Base-by-base conservation (phyloP, 2,329 filamentous ascomycete species). In the Apiospora arundinis region DNA sequence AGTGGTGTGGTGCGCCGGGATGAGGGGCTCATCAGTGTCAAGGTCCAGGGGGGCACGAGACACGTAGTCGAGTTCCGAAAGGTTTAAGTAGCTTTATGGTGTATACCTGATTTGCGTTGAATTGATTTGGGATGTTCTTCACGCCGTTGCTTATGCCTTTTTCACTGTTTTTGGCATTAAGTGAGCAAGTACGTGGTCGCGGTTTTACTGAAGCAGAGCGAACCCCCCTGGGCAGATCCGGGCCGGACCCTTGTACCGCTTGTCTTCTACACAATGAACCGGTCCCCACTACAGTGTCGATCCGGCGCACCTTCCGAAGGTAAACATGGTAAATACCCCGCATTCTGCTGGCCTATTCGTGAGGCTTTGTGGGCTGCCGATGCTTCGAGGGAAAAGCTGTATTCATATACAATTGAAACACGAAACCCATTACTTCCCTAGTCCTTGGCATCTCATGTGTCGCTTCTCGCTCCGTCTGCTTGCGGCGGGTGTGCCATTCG, bases 11-110 rank as follows among this genome's bases (percentile, higher is more conserved):
- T 69, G 28, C 28, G 9, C 52, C 52, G 52, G n/a, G 52, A 37
- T 63, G 56, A 68, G 18, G 70, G 72, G 21, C 60, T 56, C 32
- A 37, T 73, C 12, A 23, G 14, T 0, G 56, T 73, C n/a, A 21
- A 67, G 12, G 25, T 71, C 11, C 21, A 65, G 23, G 67, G 69
- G 6, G 72, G 71, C 11, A 44, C 23, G 48, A 44, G 68, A 23
- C 71, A 70, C 23, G 48, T 72, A 8, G 40, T 70, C n/a, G 52
- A 48, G 44, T 69, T 67, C 44, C 40, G 44, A 12, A 37, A 60
- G 28, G 32, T 63, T 18, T 63, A n/a, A 40, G 32, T 63, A 40
- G 9, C 21, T 40, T 40, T 8, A 63, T n/a, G 8, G 18, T 40
- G 32, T 9, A 40, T 40, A 40, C 56, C 21, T 2, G 12, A 23